phyloP scores from a whole-genome alignment of 495 filamentous ascomycete species.

The Glutinoglossum americanum region DNA sequence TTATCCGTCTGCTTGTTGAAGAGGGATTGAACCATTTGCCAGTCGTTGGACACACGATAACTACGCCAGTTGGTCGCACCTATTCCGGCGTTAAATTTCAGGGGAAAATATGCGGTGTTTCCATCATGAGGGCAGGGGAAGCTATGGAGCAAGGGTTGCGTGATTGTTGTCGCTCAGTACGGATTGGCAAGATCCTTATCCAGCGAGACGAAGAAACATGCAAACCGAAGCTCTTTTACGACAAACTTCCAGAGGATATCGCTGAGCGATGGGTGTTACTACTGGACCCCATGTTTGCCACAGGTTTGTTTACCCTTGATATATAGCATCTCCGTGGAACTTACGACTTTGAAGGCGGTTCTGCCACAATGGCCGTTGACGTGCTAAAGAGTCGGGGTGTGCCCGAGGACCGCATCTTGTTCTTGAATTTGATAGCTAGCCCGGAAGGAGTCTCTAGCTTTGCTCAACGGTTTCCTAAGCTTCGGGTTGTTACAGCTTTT shows the following conservation, averaged over 20 bases:
- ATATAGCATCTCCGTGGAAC: neutral
- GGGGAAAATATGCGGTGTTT: slow-evolving; percentile 95
- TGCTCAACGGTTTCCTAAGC: slow-evolving; percentile 73
- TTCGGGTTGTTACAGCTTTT: slow-evolving; percentile 90
- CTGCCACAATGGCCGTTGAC: slow-evolving; percentile 89
- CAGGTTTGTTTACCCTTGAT: slow-evolving; percentile 34
- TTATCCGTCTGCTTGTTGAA: slow-evolving; percentile 93
- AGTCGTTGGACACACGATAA: slow-evolving; percentile 66
- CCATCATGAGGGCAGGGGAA: slow-evolving; percentile 94
- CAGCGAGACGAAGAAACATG: slow-evolving; percentile 91
- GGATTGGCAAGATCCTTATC: slow-evolving; percentile 96
- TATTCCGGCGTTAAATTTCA: slow-evolving; percentile 89
- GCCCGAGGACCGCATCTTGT: slow-evolving; percentile 83
- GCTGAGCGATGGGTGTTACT: slow-evolving; percentile 78
- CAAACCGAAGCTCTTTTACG: slow-evolving; percentile 83
- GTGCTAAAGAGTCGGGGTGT: slow-evolving; percentile 75
- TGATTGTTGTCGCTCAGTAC: slow-evolving; percentile 87
- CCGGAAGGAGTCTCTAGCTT: slow-evolving; percentile 81
- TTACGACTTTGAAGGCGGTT: slow-evolving; percentile 40
- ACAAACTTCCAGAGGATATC: slow-evolving; percentile 90
- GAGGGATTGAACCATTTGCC: slow-evolving; percentile 95
- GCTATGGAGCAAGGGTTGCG: slow-evolving; percentile 94
- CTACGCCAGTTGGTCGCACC: slow-evolving; percentile 71
- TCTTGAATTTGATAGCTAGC: slow-evolving; percentile 89
- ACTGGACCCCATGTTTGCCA: slow-evolving; percentile 98